Percentiles rank a stretch among this genome's conserved stretches.
These are phyloP conservation scores for Trichoderma oligosporum DNA, from an alignment of 2,329 filamentous ascomycete genomes.

Conservation along the genomic window DNA sequence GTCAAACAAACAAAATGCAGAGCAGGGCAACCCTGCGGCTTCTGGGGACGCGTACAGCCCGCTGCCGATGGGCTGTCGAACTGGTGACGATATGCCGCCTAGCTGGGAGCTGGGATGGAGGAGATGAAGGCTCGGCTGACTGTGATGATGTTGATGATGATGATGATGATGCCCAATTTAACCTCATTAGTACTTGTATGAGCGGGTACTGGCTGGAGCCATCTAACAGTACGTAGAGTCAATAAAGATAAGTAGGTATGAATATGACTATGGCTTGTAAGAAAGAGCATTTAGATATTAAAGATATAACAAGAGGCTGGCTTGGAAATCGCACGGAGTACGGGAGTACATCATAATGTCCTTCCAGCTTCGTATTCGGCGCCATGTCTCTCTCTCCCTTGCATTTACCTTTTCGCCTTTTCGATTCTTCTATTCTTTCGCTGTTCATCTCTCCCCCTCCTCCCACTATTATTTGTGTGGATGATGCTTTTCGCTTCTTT, in stretches of 20 bases:
- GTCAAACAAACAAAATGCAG: too few species aligned
- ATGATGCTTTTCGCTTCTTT: too few species aligned
- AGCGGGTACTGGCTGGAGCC: too few species aligned
- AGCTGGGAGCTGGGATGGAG: conserved; percentile 5
- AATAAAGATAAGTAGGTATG: too few species aligned
- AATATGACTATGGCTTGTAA: too few species aligned
- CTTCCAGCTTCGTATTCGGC: neutral
- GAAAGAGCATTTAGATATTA: too few species aligned
- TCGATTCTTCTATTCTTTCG: too few species aligned
- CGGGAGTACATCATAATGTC: conserved; percentile 1
- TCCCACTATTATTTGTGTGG: too few species aligned
- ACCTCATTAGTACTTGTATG: too few species aligned
- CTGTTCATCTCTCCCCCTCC: too few species aligned
- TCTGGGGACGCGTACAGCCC: neutral
- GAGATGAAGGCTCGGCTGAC: neutral
- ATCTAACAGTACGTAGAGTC: too few species aligned
- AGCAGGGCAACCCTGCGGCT: conserved; percentile 7
- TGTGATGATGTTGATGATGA: neutral
- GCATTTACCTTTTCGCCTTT: neutral
- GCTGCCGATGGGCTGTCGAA: neutral
- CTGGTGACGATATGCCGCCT: conserved; percentile 9
- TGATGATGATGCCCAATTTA: conserved; percentile 4
- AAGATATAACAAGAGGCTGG: too few species aligned
- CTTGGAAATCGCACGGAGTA: conserved; percentile 3
- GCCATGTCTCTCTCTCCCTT: neutral